Base-by-base conservation (phyloP, 371 early-diverging fungal genomes). In the Gilbertella persicaria region DNA sequence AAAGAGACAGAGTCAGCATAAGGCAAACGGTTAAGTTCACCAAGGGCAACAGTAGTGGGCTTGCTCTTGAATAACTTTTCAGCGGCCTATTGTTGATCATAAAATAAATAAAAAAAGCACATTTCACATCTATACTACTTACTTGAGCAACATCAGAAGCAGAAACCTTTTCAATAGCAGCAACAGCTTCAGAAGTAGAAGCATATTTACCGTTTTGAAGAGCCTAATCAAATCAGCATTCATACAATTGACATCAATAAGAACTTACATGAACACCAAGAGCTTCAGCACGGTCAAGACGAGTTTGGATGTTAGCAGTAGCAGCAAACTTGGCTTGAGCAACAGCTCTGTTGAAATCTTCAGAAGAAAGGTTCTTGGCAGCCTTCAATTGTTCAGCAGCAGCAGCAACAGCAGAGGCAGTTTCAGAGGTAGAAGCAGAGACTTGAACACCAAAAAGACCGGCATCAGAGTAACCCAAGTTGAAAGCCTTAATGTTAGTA, bases 391-490 rank as follows among this genome's bases (percentile, higher is more conserved):
- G 84, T 38, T 89, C 75, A 42, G 79, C 86, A 30, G 87, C 88
- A 41, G 91, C 84, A 48, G 85, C 66, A 52, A 86, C 75, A 49
- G 87, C 81, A 45, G 85, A 86, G 35, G 74, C 75, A 36, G 90
- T 79, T 26, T 87, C 69, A 39, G 80, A 60, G 33, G 79, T 61
- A 26, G 88, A 83, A 38, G 89, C 84, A 38, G 85, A 73, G 26
- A 88, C 82, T 49, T 87, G 75, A 55, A 97, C 71, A 58, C 96
- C 98, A 62, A 97, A 87, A 48, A 98, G 81, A 59, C 94, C 95
- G 51, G 96, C 91, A 75, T 96, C 97, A 19, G 94, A 88, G 84
- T 96, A 96, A 25, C 89, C 80, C 51, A 84, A 71, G 73, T 88
- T 85, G 80, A 98, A 95, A 38, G 95, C 87, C 62, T 84, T 70